phyloP scores from a whole-genome alignment of 2,329 filamentous ascomycete genomes.

The Fusarium burgessii region DNA sequence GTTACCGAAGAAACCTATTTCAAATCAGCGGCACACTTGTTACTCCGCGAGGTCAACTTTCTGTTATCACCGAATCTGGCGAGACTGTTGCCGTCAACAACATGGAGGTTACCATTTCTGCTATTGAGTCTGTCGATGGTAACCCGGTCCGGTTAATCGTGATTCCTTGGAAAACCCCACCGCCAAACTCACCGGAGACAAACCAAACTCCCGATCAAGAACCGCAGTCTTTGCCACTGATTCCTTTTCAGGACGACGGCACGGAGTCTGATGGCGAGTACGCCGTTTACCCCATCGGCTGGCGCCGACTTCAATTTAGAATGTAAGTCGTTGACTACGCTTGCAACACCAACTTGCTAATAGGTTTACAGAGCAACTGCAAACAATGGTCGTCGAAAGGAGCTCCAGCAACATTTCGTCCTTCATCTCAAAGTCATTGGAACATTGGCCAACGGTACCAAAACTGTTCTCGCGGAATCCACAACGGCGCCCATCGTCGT shows the following conservation, averaged over 20 bases:
- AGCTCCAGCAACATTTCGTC: slow-evolving; percentile 96
- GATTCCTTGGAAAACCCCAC: slow-evolving; percentile 97
- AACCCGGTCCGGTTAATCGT: slow-evolving; percentile 94
- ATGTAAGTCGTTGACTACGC: slow-evolving; percentile 64
- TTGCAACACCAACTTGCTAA: slow-evolving; percentile 17
- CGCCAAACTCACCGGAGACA: slow-evolving; percentile 78
- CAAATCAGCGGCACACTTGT: slow-evolving; percentile 93
- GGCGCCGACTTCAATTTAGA: slow-evolving; percentile 92
- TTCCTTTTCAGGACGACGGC: slow-evolving; percentile 72
- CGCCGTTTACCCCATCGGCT: slow-evolving; percentile 91
- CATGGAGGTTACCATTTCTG: slow-evolving; percentile 89
- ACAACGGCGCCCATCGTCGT: slow-evolving; percentile 94
- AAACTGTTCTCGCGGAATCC: slow-evolving; percentile 84
- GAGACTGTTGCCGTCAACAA: slow-evolving; percentile 84
- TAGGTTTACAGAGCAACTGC: slow-evolving; percentile 77
- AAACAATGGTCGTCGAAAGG: slow-evolving; percentile 94
- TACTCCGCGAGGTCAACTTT: slow-evolving; percentile 80
- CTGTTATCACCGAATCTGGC: slow-evolving; percentile 84
- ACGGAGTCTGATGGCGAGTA: slow-evolving; percentile 78
- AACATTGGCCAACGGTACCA: slow-evolving; percentile 84
- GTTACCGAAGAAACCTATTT: slow-evolving; percentile 95
- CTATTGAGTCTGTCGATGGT: slow-evolving; percentile 94
- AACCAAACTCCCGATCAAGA: slow-evolving; percentile 81
- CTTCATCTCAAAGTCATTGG: slow-evolving; percentile 88
- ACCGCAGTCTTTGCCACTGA: slow-evolving; percentile 82